phyloP scores from a whole-genome alignment of 164 flowering plant genomes.

The Tetrastigma voinierianum region DNA sequence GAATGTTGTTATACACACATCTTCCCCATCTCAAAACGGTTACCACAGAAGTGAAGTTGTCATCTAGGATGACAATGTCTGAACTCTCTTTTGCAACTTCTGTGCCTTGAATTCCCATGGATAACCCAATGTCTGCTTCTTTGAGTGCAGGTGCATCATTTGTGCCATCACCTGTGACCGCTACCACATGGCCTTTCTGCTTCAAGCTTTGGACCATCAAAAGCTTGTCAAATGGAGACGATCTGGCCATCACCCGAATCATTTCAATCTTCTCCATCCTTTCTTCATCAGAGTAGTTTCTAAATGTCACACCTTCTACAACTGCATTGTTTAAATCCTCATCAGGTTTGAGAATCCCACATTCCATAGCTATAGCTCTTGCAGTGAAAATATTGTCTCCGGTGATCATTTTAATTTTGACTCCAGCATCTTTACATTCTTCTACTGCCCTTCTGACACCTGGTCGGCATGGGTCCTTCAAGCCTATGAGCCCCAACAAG shows the following conservation, averaged over 20 bases:
- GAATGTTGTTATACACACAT: conserved; percentile 41
- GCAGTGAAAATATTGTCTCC: conserved; percentile 48
- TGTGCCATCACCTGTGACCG: conserved; percentile 48
- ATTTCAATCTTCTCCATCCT: conserved; percentile 31
- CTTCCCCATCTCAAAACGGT: conserved; percentile 46
- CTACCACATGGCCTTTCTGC: conserved; percentile 40
- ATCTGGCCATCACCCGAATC: conserved; percentile 44
- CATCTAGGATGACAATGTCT: conserved; percentile 39
- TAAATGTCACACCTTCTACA: conserved; percentile 37
- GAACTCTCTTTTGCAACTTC: conserved; percentile 37
- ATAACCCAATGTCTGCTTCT: conserved; percentile 45
- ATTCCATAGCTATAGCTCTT: conserved; percentile 35
- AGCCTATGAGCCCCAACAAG: conserved; percentile 31
- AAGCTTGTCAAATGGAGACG: conserved; percentile 47
- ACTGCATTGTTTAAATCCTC: conserved; percentile 22
- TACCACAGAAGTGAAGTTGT: conserved; percentile 35
- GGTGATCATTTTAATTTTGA: conserved; percentile 39
- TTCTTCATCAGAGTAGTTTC: conserved; percentile 34
- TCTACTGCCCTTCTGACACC: conserved; percentile 34
- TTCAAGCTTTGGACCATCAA: conserved; percentile 44
- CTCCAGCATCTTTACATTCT: conserved; percentile 34
- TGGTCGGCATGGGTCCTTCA: conserved; percentile 44
- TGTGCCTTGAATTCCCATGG: conserved; percentile 49
- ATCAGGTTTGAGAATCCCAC: conserved; percentile 31
- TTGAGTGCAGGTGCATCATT: conserved; percentile 44